Conservation (phyloP, 495 filamentous ascomycete species). For the Tuber calosporum region DNA sequence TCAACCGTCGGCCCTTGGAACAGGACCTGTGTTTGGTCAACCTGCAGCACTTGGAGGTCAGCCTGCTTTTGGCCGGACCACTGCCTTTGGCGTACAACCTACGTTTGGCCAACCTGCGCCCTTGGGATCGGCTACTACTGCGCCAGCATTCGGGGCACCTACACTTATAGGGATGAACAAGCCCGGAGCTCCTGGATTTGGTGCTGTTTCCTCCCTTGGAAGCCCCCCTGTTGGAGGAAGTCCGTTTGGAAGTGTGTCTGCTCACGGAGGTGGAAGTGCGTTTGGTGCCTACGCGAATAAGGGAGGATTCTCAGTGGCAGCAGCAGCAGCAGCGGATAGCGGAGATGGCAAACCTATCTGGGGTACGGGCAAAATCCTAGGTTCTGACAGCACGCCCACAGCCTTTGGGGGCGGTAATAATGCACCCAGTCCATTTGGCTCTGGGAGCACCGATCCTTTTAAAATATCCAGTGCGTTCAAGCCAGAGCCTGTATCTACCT, state of each 20-base stretch:
- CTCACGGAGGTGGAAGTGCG: conserved; percentile 43
- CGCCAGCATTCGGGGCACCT: conserved; percentile 43
- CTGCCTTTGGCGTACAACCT: conserved; percentile 38
- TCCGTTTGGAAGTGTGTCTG: conserved; percentile 29
- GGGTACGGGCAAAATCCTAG: conserved; percentile 48
- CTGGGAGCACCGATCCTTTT: conserved; percentile 51
- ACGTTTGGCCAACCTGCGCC: conserved; percentile 50
- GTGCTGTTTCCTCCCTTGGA: conserved; percentile 40
- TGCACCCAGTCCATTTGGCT: conserved; percentile 50
- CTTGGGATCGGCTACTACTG: conserved; percentile 34
- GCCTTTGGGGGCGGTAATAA: conserved; percentile 44
- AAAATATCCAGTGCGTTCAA: conserved; percentile 75
- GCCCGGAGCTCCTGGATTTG: conserved; percentile 20
- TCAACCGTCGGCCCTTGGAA: conserved; percentile 22
- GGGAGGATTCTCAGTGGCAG: conserved; percentile 52
- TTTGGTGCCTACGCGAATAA: conserved; percentile 57
- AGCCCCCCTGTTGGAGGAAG: conserved; percentile 22
- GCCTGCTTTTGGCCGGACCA: conserved; percentile 23
- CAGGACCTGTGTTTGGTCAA: conserved; percentile 18
- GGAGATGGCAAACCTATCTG: conserved; percentile 41
- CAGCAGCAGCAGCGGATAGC: conserved; percentile 21
- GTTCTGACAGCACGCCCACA: conserved; percentile 43
- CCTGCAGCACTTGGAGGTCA: background rate
- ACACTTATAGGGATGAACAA: conserved; percentile 27
- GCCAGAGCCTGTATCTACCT: conserved; percentile 55